These are phyloP conservation scores for Murraya koenigii DNA, from an alignment of 345 rosid genomes.

Conservation along the genomic window DNA sequence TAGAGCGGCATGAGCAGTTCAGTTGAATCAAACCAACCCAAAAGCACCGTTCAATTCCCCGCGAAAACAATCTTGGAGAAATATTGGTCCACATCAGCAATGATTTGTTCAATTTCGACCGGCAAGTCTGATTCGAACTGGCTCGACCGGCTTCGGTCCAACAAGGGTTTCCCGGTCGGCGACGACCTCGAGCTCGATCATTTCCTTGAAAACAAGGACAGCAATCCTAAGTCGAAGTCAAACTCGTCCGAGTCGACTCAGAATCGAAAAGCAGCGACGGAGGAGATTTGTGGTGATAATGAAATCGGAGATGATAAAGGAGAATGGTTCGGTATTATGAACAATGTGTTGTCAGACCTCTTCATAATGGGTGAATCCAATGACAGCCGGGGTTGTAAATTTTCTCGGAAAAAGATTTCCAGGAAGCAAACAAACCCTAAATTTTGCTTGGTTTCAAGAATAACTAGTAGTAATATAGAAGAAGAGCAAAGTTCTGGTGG, in stretches of 20 bases:
- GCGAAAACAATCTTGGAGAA: slow-evolving; percentile 1
- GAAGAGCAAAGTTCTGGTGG: slow-evolving; percentile 18
- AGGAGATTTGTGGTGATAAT: slow-evolving; percentile 18
- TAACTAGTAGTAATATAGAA: slow-evolving; percentile 11
- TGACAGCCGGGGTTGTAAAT: slow-evolving; percentile 4
- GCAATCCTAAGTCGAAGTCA: slow-evolving; percentile 1
- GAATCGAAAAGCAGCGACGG: slow-evolving; percentile 10
- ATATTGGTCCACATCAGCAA: slow-evolving; percentile 16
- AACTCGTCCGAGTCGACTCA: slow-evolving; percentile 33
- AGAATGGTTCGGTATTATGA: slow-evolving; percentile 65
- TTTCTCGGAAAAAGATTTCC: slow-evolving; percentile 40
- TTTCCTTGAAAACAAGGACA: slow-evolving; percentile 39
- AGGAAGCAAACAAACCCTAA: slow-evolving; percentile 88
- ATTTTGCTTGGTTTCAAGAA: slow-evolving; percentile 34
- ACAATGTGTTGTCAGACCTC: slow-evolving; percentile 74
- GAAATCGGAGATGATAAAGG: slow-evolving; percentile 4
- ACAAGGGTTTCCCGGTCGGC: slow-evolving; percentile 63
- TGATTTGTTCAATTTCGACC: slow-evolving; percentile 64
- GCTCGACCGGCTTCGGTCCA: slow-evolving; percentile 86
- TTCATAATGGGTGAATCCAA: slow-evolving; percentile 52
- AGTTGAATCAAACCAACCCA: not conserved
- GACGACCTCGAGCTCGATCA: slow-evolving; percentile 63
- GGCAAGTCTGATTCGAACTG: slow-evolving; percentile 65
- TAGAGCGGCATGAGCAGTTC: slow-evolving; percentile 3
- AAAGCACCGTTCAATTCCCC: not conserved